Percentiles rank a stretch among this genome's conserved stretches.
Evolutionary conservation across 768 basidiomycete genomes (phyloP).

Genomic region (Fomitopsis pulvina): DNA sequence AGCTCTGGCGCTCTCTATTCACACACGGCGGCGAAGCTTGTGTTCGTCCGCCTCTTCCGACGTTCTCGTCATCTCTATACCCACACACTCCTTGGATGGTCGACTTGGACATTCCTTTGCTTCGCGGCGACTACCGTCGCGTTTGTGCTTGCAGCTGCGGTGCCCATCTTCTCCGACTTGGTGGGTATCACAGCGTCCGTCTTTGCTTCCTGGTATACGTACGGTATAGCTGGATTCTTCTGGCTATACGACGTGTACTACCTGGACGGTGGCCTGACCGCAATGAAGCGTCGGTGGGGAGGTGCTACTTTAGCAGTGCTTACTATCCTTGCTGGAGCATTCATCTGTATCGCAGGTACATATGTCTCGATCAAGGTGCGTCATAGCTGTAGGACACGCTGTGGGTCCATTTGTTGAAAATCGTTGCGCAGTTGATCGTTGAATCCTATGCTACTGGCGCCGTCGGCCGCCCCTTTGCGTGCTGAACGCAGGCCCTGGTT

Average conservation of each 20-base stretch:
- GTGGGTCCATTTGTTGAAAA: constrained; percentile 1
- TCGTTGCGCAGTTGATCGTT: constrained; percentile 32
- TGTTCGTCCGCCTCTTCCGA: constrained; percentile 47
- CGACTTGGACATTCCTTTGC: constrained; percentile 39
- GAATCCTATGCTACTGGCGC: constrained; percentile 36
- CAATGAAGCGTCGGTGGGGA: constrained; percentile 26
- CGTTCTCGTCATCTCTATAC: constrained; percentile 40
- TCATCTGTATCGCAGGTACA: constrained; percentile 47
- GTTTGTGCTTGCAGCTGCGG: constrained; percentile 41
- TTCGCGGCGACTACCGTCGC: constrained; percentile 33
- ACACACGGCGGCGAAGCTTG: constrained; percentile 47
- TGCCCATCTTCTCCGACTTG: constrained; percentile 50
- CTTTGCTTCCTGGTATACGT: constrained; percentile 56
- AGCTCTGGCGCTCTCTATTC: constrained; percentile 41
- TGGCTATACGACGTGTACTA: constrained; percentile 45
- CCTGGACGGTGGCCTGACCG: constrained; percentile 27
- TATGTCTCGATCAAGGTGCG: constrained; percentile 46
- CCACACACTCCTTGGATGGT: constrained; percentile 46
- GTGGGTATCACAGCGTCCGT: constrained; percentile 47
- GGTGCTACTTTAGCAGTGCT: constrained; percentile 32
- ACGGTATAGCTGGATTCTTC: constrained; percentile 47
- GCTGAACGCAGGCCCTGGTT: no score
- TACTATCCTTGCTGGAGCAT: constrained; percentile 42
- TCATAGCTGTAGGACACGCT: neutral
- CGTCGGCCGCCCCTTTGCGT: constrained; percentile 43